Conservation (phyloP, 192 early-diverging fungal genomes). For the Gorgonomyces haynaldii region DNA sequence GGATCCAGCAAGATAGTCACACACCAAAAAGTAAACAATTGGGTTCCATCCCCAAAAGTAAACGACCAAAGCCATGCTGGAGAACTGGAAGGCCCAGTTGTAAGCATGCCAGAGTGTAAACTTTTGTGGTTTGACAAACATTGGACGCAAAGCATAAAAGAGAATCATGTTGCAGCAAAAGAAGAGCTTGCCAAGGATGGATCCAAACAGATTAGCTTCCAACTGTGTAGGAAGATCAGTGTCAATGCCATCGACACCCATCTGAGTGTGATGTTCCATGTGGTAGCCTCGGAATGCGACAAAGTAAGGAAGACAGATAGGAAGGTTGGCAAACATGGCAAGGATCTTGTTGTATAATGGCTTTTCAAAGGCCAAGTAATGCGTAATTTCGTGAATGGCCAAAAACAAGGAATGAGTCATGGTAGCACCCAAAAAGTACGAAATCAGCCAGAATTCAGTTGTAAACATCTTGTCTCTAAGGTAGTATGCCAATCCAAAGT, state of each 20-base stretch:
- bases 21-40: slow-evolving; percentile 26
- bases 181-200: slow-evolving; percentile 23
- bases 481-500: slow-evolving; percentile 66
- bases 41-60: slow-evolving; percentile 27
- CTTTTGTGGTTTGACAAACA: slow-evolving; percentile 19
- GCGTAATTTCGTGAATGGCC: slow-evolving; percentile 86
- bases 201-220: slow-evolving; percentile 59
- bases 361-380: slow-evolving; percentile 65
- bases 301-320: slow-evolving; percentile 51
- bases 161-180: slow-evolving; percentile 29
- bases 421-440: slow-evolving; percentile 75
- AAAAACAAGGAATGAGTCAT: slow-evolving; percentile 71
- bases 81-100: slow-evolving; percentile 27
- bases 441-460: slow-evolving; percentile 26
- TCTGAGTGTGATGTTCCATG: slow-evolving; percentile 94
- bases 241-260: slow-evolving; percentile 87
- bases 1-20: slow-evolving; percentile 59
- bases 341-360: slow-evolving; percentile 70
- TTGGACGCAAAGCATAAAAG: slow-evolving; percentile 34
- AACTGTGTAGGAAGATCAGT: slow-evolving; percentile 84
- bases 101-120: slow-evolving; percentile 29
- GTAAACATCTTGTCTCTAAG: slow-evolving; percentile 8
- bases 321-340: slow-evolving; percentile 75
- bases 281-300: slow-evolving; percentile 46
- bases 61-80: slow-evolving; percentile 17